Conservation (phyloP, 2,329 filamentous ascomycete species). For the Fusarium falciforme region DNA sequence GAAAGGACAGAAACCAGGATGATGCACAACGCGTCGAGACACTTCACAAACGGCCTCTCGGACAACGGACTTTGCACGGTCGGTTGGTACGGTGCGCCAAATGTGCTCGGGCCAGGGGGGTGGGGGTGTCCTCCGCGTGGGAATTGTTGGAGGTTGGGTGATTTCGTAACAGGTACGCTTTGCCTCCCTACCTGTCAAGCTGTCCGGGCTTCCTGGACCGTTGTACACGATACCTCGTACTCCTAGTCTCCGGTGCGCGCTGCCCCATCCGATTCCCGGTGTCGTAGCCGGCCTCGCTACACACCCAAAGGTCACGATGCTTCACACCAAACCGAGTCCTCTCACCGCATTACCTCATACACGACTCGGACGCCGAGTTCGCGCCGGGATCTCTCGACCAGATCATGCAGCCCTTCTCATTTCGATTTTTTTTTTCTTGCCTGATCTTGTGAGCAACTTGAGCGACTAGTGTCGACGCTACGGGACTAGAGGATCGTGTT, state of each 20-base stretch:
- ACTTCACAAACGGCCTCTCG: constrained; percentile 29
- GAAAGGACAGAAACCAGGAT: constrained; percentile 35
- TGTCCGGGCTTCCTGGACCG: constrained; percentile 1
- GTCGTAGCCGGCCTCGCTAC: constrained; percentile 40
- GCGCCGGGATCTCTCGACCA: constrained; percentile 43
- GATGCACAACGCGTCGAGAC: constrained; percentile 39
- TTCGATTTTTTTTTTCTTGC: constrained; percentile 35
- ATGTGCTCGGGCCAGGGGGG: constrained; percentile 22
- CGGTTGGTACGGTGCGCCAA: constrained; percentile 21
- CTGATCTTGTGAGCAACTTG: constrained; percentile 40
- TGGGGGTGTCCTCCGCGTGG: constrained; percentile 33
- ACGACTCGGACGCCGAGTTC: constrained; percentile 44
- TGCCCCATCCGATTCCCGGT: constrained; percentile 38
- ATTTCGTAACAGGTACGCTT: constrained; percentile 42
- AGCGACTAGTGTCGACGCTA: constrained; percentile 40
- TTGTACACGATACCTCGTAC: constrained; percentile 33
- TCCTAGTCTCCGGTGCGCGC: constrained; percentile 20
- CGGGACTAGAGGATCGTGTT: constrained; percentile 17
- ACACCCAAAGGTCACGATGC: constrained; percentile 40
- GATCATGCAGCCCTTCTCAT: constrained; percentile 39
- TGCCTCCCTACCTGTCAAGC: constrained; percentile 16
- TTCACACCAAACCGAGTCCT: constrained; percentile 43
- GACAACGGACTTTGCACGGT: constrained; percentile 29
- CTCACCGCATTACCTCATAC: constrained; percentile 48
- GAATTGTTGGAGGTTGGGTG: constrained; percentile 39